Evolutionary conservation across 2,329 filamentous ascomycete species (phyloP).

Genomic region (Hymenoscyphus albidus): DNA sequence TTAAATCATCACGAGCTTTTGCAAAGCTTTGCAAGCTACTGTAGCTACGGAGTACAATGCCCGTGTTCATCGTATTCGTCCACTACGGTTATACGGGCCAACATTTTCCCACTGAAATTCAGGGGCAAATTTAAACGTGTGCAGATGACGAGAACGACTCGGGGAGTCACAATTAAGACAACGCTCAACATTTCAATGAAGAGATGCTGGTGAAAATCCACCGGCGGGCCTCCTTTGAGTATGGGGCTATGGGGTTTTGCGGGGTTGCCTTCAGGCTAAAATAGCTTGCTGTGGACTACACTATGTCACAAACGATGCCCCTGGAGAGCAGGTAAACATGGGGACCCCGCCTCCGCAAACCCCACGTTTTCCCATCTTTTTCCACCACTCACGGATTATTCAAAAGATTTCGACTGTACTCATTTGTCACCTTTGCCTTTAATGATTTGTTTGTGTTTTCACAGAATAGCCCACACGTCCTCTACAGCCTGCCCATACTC

Average conservation of each 20-base stretch:
- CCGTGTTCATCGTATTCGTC: background rate
- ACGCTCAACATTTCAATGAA: background rate
- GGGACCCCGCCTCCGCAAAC: background rate
- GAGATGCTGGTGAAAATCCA: background rate
- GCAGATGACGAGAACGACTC: background rate
- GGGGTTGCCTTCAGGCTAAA: background rate
- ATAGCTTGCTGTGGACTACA: background rate
- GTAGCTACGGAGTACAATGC: background rate
- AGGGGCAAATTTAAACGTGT: background rate
- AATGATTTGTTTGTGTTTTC: too few relatives aligned
- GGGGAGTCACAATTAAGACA: background rate
- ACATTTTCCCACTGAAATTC: background rate
- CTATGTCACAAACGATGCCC: too few relatives aligned
- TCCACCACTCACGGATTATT: background rate
- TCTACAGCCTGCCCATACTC: too few relatives aligned
- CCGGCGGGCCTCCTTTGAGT: background rate
- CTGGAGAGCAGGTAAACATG: background rate
- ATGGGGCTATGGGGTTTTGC: background rate
- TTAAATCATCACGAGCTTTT: background rate
- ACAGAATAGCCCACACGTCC: too few relatives aligned
- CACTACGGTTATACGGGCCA: background rate
- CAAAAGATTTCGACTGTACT: background rate
- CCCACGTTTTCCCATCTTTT: background rate
- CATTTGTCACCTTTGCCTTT: too few relatives aligned
- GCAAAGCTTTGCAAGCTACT: background rate